Percentiles rank a stretch among this genome's conserved stretches.
These are phyloP conservation scores for Elaphomyces granulatus DNA, from an alignment of 495 filamentous ascomycete species.

Conservation along the genomic window DNA sequence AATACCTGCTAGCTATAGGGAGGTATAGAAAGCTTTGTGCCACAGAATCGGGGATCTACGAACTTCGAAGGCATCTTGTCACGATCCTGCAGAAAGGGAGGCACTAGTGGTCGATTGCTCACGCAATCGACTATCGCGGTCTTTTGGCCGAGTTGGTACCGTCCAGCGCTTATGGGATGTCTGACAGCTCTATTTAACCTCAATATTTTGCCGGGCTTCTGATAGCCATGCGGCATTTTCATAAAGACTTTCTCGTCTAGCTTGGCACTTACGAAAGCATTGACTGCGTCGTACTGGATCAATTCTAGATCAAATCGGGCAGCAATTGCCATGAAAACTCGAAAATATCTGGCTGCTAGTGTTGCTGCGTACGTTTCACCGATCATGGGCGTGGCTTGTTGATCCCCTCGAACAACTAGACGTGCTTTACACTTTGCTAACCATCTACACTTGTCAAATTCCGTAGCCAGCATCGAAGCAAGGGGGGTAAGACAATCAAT, in stretches of 20 bases:
- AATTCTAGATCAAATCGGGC: slow-evolving; percentile 8
- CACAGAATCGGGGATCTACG: slow-evolving; percentile 11
- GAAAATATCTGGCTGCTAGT: slow-evolving; percentile 11
- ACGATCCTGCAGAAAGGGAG: no score
- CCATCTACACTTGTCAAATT: slow-evolving; percentile 8
- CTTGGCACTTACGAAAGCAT: slow-evolving; percentile 14
- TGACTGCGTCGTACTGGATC: slow-evolving; percentile 11
- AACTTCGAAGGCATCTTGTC: no score
- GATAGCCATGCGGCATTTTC: slow-evolving; percentile 6
- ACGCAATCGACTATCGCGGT: no score
- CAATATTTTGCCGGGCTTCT: not conserved
- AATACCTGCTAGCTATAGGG: slow-evolving; percentile 8
- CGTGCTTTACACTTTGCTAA: slow-evolving; percentile 17
- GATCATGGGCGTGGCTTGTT: slow-evolving; percentile 6
- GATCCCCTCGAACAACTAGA: slow-evolving; percentile 15
- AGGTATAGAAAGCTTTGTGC: slow-evolving; percentile 8
- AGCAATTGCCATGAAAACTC: slow-evolving; percentile 10
- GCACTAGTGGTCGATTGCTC: no score
- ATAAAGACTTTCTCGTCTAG: slow-evolving; percentile 9
- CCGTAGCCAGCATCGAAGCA: no score
- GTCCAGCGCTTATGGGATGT: no score
- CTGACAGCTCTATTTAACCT: slow-evolving; percentile 7
- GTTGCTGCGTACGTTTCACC: slow-evolving; percentile 12
- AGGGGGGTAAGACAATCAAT: no score
- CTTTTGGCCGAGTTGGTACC: no score